Evolutionary conservation across 768 basidiomycete species (phyloP), one percentile per base, ranked within the genome.

Genomic region (Arthromyces matolae): DNA sequence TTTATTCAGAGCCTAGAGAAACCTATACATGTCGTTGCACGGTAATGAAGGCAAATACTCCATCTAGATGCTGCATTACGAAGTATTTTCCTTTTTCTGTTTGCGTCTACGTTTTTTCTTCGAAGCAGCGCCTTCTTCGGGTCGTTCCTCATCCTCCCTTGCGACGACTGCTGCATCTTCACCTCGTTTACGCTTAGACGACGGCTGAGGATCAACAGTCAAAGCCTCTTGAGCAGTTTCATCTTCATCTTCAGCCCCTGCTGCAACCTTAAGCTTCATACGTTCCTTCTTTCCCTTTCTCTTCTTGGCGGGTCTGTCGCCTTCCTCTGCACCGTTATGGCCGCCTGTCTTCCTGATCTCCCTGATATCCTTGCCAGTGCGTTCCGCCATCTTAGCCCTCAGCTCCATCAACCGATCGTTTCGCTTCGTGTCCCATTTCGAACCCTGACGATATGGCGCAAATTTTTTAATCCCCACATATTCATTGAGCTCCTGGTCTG

Each of bases 401-500:
- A 96, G 74, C 50, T 93, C 87, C 58, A 76, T 72, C 36, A 95
- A 70, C 53, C 83, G 78, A 37, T 85, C 79, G 19, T 70, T 71
- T 12, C 89, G 77, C 31, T 71, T 75, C 27, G 72, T 65, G 58
- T 88, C 87, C 83, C 84, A 91, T 25, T 65, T 71, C n/a, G 61
- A 65, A 24, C 60, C 66, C 57, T 79, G 73, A 34, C 89, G 82
- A 65, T 97, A 98, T 5, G 96, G 91, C 13, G 95, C 96, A 54
- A 91, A 78, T 64, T 88, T 87, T 69, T 91, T 95, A 58, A 98
- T 72, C 35, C 86, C 80, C 68, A 95, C 79, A 65, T 92, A 92
- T 49, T 89, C 77, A 68, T 98, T 99, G 40, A 99, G 78, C 62
- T 99, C 96, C 46, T 82, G 75, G 66, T 99, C 95, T 3, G 85